Percentiles rank a stretch among this genome's conserved stretches.
Evolutionary conservation across 1,139 yeast genomes (phyloP).

Genomic region (Candida sp.): DNA sequence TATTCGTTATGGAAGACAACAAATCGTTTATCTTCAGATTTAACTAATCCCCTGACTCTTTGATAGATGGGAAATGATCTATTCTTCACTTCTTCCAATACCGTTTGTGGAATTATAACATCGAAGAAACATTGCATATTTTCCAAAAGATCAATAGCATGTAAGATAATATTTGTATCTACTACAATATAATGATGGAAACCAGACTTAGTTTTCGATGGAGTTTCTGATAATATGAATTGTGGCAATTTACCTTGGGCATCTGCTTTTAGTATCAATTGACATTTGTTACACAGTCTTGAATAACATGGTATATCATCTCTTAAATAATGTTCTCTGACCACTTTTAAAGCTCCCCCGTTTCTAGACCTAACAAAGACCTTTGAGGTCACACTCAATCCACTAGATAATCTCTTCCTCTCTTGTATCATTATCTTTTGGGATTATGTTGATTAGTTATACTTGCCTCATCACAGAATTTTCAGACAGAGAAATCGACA

Average conservation of each 20-base stretch:
- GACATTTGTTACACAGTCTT: slow-evolving; percentile 62
- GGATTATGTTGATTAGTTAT: not conserved
- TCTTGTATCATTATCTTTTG: slow-evolving; percentile 14
- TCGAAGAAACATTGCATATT: slow-evolving; percentile 76
- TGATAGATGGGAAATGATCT: slow-evolving; percentile 86
- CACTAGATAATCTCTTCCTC: slow-evolving; percentile 49
- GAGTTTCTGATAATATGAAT: slow-evolving; percentile 49
- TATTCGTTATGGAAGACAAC: slow-evolving; percentile 94
- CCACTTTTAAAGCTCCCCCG: slow-evolving; percentile 89
- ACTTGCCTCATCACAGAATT: slow-evolving; percentile 1
- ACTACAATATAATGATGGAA: slow-evolving; percentile 70
- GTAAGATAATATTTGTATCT: slow-evolving; percentile 86
- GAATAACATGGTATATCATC: slow-evolving; percentile 92
- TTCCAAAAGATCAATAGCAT: slow-evolving; percentile 88
- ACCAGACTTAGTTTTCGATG: slow-evolving; percentile 35
- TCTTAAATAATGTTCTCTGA: slow-evolving; percentile 90
- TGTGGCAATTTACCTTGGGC: slow-evolving; percentile 50
- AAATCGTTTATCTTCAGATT: slow-evolving; percentile 79
- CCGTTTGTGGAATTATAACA: slow-evolving; percentile 92
- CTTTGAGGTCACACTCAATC: slow-evolving; percentile 78
- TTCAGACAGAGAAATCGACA: not conserved
- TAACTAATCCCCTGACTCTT: slow-evolving; percentile 73
- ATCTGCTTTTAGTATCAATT: slow-evolving; percentile 51
- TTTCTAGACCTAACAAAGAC: slow-evolving; percentile 89
- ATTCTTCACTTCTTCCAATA: slow-evolving; percentile 88